These are phyloP conservation scores for Annona squamosa DNA, from an alignment of 164 flowering plant genomes.

Conservation along the genomic window DNA sequence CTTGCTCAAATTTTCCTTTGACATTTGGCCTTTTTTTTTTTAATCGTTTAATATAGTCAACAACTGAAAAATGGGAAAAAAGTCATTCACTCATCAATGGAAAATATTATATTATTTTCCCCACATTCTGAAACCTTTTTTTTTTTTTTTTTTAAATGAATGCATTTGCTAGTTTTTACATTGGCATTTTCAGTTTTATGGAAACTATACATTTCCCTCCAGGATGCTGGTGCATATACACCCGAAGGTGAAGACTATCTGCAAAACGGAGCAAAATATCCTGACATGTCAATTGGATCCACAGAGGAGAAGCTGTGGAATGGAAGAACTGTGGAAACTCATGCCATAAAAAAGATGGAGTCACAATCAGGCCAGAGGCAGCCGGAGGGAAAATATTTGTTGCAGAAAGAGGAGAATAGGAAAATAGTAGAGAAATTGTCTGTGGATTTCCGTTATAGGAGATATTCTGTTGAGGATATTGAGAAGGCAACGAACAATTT, in stretches of 20 bases:
- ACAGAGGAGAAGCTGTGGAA: background rate
- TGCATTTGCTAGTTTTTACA: background rate
- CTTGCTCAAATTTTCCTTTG: background rate
- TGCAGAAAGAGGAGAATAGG: constrained; percentile 21
- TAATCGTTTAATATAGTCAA: no score
- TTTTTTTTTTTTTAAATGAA: background rate
- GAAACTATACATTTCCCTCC: background rate
- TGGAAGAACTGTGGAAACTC: constrained; percentile 60
- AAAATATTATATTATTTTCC: no score
- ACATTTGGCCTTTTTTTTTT: background rate
- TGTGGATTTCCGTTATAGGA: constrained; percentile 24
- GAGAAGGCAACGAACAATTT: constrained; percentile 58
- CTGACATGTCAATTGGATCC: constrained; percentile 33
- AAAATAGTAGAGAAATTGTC: constrained; percentile 16
- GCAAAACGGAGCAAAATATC: constrained; percentile 47
- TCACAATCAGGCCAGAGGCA: constrained; percentile 31
- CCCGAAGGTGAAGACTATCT: constrained; percentile 54
- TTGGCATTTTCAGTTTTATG: background rate
- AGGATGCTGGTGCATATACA: constrained; percentile 51
- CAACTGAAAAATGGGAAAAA: background rate
- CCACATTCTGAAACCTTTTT: no score
- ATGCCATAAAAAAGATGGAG: constrained; percentile 49
- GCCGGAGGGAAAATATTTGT: constrained; percentile 30
- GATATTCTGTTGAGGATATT: constrained; percentile 53
- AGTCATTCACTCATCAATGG: background rate